A percentile compares a stretch with the other conserved stretches of the same genome.
These are phyloP conservation scores for Mycena venus DNA, from an alignment of 768 basidiomycete species.

Conservation along the genomic window DNA sequence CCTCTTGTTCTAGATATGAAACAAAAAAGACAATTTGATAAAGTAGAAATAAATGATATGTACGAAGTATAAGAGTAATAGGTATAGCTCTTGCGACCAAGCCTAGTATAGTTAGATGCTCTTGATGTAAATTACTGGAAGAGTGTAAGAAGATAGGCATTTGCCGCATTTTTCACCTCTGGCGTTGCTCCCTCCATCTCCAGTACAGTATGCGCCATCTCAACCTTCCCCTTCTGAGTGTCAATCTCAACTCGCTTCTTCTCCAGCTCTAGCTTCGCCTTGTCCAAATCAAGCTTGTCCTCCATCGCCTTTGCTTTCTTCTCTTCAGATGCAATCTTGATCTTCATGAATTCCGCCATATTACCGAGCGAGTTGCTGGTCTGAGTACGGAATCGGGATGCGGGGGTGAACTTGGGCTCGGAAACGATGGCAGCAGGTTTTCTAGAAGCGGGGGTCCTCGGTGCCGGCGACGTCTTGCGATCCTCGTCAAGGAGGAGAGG, in stretches of 20 bases:
- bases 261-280: background rate
- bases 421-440: background rate
- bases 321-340: slow-evolving; percentile 10
- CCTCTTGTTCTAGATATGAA: background rate
- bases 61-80: background rate
- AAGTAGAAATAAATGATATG: background rate
- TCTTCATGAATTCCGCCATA: slow-evolving; percentile 6
- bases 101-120: too few species aligned
- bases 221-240: background rate
- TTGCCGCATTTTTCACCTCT: background rate
- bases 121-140: background rate
- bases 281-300: slow-evolving; percentile 1
- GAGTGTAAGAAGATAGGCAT: background rate
- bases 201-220: background rate
- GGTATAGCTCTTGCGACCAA: background rate
- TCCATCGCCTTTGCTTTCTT: background rate
- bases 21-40: too few species aligned
- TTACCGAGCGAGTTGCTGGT: background rate
- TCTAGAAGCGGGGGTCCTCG: too few species aligned
- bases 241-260: background rate
- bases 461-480: too few species aligned
- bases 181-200: background rate
- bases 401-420: background rate
- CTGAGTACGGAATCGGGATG: background rate
- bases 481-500: background rate